phyloP scores from a whole-genome alignment of 2,329 filamentous ascomycete genomes.

The Fusarium concolor region DNA sequence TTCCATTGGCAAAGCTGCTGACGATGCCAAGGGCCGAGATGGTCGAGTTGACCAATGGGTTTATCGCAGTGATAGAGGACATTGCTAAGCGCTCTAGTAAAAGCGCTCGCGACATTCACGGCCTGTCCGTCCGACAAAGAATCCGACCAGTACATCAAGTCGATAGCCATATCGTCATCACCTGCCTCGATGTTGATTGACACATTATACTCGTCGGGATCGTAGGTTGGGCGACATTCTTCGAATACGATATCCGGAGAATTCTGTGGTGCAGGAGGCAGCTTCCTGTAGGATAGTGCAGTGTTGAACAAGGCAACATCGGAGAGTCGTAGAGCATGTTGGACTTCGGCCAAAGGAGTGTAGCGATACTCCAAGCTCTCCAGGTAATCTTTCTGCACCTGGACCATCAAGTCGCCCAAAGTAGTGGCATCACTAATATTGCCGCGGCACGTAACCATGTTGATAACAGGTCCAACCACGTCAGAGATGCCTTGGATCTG shows the following conservation, averaged over 20 bases:
- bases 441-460: constrained; percentile 66
- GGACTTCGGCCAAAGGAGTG: constrained; percentile 28
- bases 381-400: constrained; percentile 29
- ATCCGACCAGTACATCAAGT: constrained; percentile 44
- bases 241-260: constrained; percentile 33
- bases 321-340: constrained; percentile 40
- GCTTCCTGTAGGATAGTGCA: constrained; percentile 40
- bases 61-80: constrained; percentile 22
- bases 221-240: constrained; percentile 40
- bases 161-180: constrained; percentile 33
- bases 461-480: constrained; percentile 65
- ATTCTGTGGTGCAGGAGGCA: constrained; percentile 12
- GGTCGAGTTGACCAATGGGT: constrained; percentile 19
- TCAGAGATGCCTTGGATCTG: constrained; percentile 60
- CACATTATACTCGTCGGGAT: constrained; percentile 41
- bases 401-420: neutral
- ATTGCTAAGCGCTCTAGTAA: constrained; percentile 36
- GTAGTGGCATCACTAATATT: constrained; percentile 40
- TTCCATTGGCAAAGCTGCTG: constrained; percentile 26
- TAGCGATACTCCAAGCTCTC: constrained; percentile 32
- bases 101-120: constrained; percentile 30
- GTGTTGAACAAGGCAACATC: constrained; percentile 42
- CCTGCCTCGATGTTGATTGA: constrained; percentile 40
- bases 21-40: constrained; percentile 10
- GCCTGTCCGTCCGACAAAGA: constrained; percentile 34